Evolutionary conservation across 2,329 filamentous ascomycete genomes (phyloP).

Genomic region (Thielaviopsis euricoi): DNA sequence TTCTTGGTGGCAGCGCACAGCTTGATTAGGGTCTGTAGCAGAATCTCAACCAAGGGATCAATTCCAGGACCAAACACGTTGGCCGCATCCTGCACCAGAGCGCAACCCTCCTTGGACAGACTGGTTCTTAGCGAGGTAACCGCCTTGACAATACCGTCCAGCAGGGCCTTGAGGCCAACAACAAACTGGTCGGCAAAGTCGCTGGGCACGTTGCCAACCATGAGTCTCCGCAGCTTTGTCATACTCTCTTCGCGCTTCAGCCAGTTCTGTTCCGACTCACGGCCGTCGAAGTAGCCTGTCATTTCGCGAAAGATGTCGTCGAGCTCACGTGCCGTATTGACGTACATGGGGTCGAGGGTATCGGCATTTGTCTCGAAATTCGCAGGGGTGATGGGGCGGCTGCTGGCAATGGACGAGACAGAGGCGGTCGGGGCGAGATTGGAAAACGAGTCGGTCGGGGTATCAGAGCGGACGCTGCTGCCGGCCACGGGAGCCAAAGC

Average conservation of each 20-base stretch:
- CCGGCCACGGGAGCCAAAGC: constrained; percentile 42
- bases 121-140: constrained; percentile 75
- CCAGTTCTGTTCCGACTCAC: constrained; percentile 86
- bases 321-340: constrained; percentile 73
- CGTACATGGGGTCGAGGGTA: constrained; percentile 61
- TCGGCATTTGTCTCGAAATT: constrained; percentile 49
- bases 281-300: constrained; percentile 68
- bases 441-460: constrained; percentile 21
- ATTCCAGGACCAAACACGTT: constrained; percentile 58
- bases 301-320: constrained; percentile 77
- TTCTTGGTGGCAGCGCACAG: constrained; percentile 83
- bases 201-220: constrained; percentile 66
- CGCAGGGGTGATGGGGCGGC: constrained; percentile 40
- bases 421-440: constrained; percentile 26
- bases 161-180: constrained; percentile 49
- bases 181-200: constrained; percentile 62
- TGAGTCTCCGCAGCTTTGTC: constrained; percentile 57
- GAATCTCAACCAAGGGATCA: constrained; percentile 76
- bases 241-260: constrained; percentile 67
- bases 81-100: constrained; percentile 70
- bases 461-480: constrained; percentile 24
- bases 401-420: constrained; percentile 24
- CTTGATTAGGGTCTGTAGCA: constrained; percentile 81
- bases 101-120: constrained; percentile 72
- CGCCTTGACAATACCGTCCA: constrained; percentile 82